Evolutionary conservation across 2,329 filamentous ascomycete species (phyloP).

Genomic region (Pseudogymnoascus sp.): DNA sequence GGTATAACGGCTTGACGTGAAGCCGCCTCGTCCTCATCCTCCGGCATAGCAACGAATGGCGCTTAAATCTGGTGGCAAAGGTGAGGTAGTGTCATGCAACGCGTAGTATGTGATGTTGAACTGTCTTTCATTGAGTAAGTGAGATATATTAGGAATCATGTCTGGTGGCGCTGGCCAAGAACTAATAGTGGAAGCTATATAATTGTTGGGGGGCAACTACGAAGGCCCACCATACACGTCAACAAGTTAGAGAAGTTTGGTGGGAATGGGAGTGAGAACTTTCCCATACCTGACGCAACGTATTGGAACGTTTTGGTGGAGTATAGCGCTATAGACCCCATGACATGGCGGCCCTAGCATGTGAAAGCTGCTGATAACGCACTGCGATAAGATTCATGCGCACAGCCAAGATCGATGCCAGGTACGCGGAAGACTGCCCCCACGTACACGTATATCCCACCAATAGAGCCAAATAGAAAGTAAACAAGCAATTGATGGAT

Average conservation of each 20-base stretch:
- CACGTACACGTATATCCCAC: not conserved
- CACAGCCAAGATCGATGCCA: slow-evolving; percentile 1
- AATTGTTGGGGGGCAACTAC: slow-evolving; percentile 4
- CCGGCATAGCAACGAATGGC: slow-evolving; percentile 18
- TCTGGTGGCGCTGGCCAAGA: slow-evolving; percentile 4
- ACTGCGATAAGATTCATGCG: slow-evolving; percentile 1
- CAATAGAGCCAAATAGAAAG: not conserved
- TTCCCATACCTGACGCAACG: slow-evolving; percentile 7
- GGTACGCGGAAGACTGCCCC: not conserved
- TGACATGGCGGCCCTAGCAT: not conserved
- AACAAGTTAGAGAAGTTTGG: not conserved
- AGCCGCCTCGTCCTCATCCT: slow-evolving; percentile 20
- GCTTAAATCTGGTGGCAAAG: not conserved
- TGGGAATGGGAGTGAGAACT: slow-evolving; percentile 7
- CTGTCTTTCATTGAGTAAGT: not conserved
- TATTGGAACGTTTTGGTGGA: not conserved
- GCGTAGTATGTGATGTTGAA: not conserved
- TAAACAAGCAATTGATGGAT: not conserved
- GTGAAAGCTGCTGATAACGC: slow-evolving; percentile 8
- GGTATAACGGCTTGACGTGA: slow-evolving; percentile 7
- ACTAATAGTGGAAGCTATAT: slow-evolving; percentile 1
- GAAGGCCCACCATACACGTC: slow-evolving; percentile 7
- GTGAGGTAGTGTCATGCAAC: not conserved
- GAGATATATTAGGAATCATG: not conserved
- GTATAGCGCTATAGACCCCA: not conserved